A percentile compares a stretch with the other conserved stretches of the same genome.
These are phyloP conservation scores for Megacollybia marginata DNA, from an alignment of 768 basidiomycete species.

Conservation along the genomic window DNA sequence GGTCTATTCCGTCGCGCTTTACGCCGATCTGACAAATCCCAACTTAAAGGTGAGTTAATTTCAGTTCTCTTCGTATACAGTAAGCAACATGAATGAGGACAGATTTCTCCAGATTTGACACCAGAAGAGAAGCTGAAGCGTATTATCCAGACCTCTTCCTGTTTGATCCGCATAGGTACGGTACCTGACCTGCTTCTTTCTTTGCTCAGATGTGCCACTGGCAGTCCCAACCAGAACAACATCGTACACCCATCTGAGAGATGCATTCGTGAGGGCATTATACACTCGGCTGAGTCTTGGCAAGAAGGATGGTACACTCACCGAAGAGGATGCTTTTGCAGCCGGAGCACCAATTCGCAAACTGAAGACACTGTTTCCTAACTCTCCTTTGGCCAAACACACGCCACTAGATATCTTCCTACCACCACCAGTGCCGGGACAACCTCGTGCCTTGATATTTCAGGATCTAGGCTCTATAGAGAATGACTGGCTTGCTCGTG, in stretches of 20 bases:
- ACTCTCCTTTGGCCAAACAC: constrained; percentile 58
- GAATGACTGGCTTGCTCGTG: constrained; percentile 66
- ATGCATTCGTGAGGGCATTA: constrained; percentile 75
- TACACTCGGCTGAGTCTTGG: constrained; percentile 49
- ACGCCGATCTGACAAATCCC: constrained; percentile 71
- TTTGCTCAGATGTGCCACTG: background rate
- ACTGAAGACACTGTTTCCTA: constrained; percentile 73
- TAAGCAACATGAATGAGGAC: background rate
- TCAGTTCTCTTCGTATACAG: background rate
- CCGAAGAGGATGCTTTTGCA: constrained; percentile 49
- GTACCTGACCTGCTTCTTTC: background rate
- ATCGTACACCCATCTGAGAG: constrained; percentile 71
- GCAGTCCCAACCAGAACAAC: constrained; percentile 78
- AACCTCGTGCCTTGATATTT: constrained; percentile 51
- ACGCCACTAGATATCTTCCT: constrained; percentile 64
- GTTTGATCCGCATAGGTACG: constrained; percentile 69
- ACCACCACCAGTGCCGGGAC: constrained; percentile 44
- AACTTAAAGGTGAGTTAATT: constrained; percentile 39
- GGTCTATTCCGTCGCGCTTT: constrained; percentile 88
- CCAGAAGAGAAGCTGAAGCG: constrained; percentile 66
- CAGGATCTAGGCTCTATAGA: constrained; percentile 69
- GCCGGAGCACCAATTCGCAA: constrained; percentile 60
- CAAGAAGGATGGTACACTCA: constrained; percentile 43
- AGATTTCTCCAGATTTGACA: constrained; percentile 51
- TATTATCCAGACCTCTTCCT: constrained; percentile 60